Conservation (phyloP, 176 grass and related monocot genomes). For the Metroxylon sagu region DNA sequence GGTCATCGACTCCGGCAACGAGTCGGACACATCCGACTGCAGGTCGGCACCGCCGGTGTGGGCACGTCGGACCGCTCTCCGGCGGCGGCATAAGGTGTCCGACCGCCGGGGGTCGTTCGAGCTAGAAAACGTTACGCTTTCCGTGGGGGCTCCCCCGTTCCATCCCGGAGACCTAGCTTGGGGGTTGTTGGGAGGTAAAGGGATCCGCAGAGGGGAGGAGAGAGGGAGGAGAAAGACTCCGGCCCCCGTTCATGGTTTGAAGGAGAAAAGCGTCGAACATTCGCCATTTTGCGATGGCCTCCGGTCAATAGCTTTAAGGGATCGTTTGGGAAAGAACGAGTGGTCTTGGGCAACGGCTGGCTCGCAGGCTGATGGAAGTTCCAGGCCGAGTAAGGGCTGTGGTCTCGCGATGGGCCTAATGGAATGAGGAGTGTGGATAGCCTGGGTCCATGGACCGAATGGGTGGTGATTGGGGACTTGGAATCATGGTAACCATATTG, state of each 20-base stretch:
- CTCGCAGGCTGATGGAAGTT: no score
- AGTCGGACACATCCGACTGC: constrained; percentile 14
- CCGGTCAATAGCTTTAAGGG: no score
- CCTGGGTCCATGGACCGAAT: no score
- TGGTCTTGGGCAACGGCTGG: no score
- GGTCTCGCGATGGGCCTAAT: no score
- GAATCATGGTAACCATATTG: no score
- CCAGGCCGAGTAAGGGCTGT: no score
- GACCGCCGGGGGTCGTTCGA: background rate
- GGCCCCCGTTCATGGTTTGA: constrained; percentile 4
- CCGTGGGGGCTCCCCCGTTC: background rate
- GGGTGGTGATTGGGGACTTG: no score
- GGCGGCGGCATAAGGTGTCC: background rate
- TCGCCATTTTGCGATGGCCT: no score
- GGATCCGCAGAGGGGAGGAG: background rate
- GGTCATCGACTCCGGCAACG: background rate
- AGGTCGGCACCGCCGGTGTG: constrained; percentile 19
- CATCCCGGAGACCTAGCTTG: background rate
- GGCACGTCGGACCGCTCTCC: background rate
- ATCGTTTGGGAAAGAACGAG: no score
- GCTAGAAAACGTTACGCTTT: background rate
- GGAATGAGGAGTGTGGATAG: no score
- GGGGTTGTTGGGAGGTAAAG: background rate
- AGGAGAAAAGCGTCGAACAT: no score
- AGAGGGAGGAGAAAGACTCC: constrained; percentile 26